Base-by-base conservation (phyloP, 2,329 filamentous ascomycete species). In the Basipetospora chlamydospora region DNA sequence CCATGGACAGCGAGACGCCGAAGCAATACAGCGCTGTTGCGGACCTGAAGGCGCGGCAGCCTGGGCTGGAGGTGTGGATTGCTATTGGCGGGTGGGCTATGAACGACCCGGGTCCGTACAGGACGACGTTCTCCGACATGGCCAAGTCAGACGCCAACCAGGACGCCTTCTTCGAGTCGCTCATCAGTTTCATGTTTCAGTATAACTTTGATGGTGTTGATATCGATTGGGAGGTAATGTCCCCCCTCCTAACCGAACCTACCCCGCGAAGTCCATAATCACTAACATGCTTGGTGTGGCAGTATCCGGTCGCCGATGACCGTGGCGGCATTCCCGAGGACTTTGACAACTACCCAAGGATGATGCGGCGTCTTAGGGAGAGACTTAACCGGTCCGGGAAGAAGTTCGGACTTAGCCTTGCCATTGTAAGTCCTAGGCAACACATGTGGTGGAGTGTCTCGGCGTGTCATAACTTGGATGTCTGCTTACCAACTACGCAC, bases 21-120 rank as follows among this genome's bases (percentile, higher is more conserved):
- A n/a, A n/a, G n/a, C n/a, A n/a, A n/a, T n/a, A n/a, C n/a, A n/a
- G n/a, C n/a, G n/a, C n/a, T n/a, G n/a, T 42, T 3, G 43, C 36
- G 3, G 31, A 25, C 1, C 35, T 61, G 1, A 61, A 63, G 42
- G 13, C 39, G 2, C 31, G 31, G 5, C 39, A 50, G n/a, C 43
- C 44, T 0, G 40, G 37, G 2, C 45, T 65, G 0, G 46, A 61
- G 42, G 51, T 55, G 0, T 57, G 48, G 42, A 51, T 66, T 20
- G 50, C 55, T 3, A 41, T 66, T 3, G 59, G 62, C 2, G 62
- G 63, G 0, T 64, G 56, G 54, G 46, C 52, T 2, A 58, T 63
- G 33, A 59, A 50, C 34, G 56, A 66, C 30, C 49, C 50, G 0
- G 50, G 50, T n/a, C 41, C 49, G 1, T 49, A 43, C 1, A 39